phyloP scores from a whole-genome alignment of 306 rosid genomes.

The Ammopiptanthus mongolicus region DNA sequence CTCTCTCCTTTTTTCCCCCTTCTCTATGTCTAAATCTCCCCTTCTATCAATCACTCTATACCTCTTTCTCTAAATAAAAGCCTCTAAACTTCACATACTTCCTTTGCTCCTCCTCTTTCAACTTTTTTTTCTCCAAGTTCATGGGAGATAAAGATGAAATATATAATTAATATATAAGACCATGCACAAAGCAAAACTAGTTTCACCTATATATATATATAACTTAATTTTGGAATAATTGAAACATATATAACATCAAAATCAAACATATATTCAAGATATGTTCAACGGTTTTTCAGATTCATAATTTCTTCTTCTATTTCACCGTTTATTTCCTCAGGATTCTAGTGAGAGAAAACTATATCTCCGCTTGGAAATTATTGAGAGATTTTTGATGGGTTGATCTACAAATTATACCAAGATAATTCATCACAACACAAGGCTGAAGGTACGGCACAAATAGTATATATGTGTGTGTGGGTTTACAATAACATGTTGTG shows the following conservation, averaged over 20 bases:
- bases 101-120: background rate
- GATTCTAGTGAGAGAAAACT: conserved; percentile 3
- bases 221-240: background rate
- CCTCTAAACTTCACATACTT: conserved; percentile 17
- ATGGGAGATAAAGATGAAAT: background rate
- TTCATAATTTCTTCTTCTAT: conserved; percentile 7
- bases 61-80: background rate
- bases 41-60: background rate
- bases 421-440: conserved; percentile 15
- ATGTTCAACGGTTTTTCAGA: background rate
- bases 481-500: background rate
- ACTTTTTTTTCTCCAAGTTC: background rate
- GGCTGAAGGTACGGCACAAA: conserved; percentile 15
- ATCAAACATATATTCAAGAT: background rate
- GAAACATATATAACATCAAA: background rate
- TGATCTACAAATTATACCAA: conserved; percentile 25
- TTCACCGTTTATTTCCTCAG: conserved; percentile 28
- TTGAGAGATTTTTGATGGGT: conserved; percentile 34
- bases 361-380: background rate
- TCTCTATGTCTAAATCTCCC: conserved; percentile 14
- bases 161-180: background rate
- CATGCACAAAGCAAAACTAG: background rate
- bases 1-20: conserved; percentile 33
- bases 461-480: conserved; percentile 6
- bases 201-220: background rate